phyloP scores from a whole-genome alignment of 805 yeast species.

The Candida yuanshanica region DNA sequence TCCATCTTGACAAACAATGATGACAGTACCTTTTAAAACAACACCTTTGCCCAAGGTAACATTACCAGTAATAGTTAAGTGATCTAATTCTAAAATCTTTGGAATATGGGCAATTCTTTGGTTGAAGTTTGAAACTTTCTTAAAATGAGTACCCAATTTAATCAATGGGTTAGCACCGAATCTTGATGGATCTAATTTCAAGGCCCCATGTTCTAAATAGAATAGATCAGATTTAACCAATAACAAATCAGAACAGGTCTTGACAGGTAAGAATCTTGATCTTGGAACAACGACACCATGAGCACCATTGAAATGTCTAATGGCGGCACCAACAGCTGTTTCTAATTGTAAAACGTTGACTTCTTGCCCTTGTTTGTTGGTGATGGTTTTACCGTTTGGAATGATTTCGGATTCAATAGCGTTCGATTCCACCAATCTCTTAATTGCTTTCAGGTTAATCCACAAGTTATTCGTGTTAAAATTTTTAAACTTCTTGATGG shows the following conservation, averaged over 20 bases:
- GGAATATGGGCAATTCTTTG: conserved; percentile 93
- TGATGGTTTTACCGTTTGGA: conserved; percentile 86
- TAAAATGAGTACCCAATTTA: conserved; percentile 94
- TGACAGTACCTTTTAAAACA: conserved; percentile 92
- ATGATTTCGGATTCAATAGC: conserved; percentile 88
- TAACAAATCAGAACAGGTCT: conserved; percentile 91
- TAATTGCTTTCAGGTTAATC: conserved; percentile 93
- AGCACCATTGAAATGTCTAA: conserved; percentile 89
- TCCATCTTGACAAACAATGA: conserved; percentile 95
- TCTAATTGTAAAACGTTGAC: conserved; percentile 89
- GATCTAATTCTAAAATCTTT: conserved; percentile 92
- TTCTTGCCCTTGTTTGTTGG: conserved; percentile 62
- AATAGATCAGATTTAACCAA: conserved; percentile 94
- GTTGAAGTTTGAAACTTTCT: conserved; percentile 90
- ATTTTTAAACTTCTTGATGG: conserved; percentile 95
- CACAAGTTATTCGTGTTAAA: conserved; percentile 98
- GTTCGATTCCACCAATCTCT: conserved; percentile 81
- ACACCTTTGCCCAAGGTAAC: conserved; percentile 87
- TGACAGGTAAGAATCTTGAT: conserved; percentile 95
- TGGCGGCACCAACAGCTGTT: conserved; percentile 99
- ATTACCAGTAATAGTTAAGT: conserved; percentile 95
- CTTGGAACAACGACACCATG: conserved; percentile 99
- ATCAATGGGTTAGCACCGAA: conserved; percentile 90
- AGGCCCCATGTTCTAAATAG: conserved; percentile 85
- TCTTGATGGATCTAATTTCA: conserved; percentile 76